Conservation (phyloP, 345 rosid species). For the Lepidium africanum region DNA sequence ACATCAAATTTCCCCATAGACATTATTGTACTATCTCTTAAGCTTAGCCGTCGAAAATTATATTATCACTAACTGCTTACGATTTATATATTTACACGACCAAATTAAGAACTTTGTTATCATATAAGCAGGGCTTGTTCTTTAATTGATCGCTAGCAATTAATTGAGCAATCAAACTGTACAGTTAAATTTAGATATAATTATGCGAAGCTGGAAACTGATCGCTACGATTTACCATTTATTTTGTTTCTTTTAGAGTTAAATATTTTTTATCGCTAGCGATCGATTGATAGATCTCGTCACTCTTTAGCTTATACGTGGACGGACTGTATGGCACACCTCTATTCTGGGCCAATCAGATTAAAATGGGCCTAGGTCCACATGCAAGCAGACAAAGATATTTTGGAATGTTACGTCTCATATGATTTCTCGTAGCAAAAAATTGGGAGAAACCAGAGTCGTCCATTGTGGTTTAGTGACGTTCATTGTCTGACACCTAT, state of each 20-base stretch:
- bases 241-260: too few relatives aligned
- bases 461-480: slow-evolving; percentile 17
- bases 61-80: neutral
- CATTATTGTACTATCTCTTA: neutral
- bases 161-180: too few relatives aligned
- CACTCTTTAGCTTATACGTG: slow-evolving; percentile 12
- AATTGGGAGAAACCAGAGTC: slow-evolving; percentile 23
- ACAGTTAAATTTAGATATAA: too few relatives aligned
- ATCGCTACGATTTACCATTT: too few relatives aligned
- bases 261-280: too few relatives aligned
- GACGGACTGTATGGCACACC: slow-evolving; percentile 22
- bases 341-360: slow-evolving; percentile 16
- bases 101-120: too few relatives aligned
- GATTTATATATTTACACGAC: neutral
- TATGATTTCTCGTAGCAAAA: slow-evolving; percentile 6
- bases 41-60: neutral
- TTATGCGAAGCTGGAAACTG: too few relatives aligned
- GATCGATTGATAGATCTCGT: neutral
- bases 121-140: too few relatives aligned
- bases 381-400: neutral
- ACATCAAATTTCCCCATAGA: neutral
- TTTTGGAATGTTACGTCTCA: neutral
- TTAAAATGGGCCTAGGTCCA: slow-evolving; percentile 15
- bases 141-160: too few relatives aligned
- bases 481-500: slow-evolving; percentile 15